These are phyloP conservation scores for Fusarium foetens DNA, from an alignment of 2,329 filamentous ascomycete genomes.

Conservation along the genomic window DNA sequence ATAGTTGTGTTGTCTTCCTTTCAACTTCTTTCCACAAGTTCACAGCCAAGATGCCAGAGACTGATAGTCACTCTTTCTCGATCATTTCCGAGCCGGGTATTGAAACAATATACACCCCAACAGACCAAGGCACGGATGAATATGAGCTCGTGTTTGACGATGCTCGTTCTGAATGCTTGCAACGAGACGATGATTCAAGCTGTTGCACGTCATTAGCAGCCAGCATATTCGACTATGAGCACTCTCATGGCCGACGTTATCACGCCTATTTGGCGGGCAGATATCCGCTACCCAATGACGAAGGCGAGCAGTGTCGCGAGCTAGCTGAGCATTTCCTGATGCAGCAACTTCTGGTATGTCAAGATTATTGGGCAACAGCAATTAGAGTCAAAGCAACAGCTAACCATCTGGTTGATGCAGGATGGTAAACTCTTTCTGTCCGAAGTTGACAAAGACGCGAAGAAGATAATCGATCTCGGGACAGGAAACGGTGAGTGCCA, in stretches of 20 bases:
- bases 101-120: slow-evolving; percentile 40
- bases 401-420: slow-evolving; percentile 33
- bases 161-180: slow-evolving; percentile 33
- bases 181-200: slow-evolving; percentile 43
- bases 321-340: slow-evolving; percentile 59
- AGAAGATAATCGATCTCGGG: slow-evolving; percentile 60
- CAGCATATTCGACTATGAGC: slow-evolving; percentile 49
- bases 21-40: background rate
- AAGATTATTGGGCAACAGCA: background rate
- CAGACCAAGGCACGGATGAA: slow-evolving; percentile 46
- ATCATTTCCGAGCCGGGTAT: slow-evolving; percentile 44
- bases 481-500: slow-evolving; percentile 57
- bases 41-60: slow-evolving; percentile 37
- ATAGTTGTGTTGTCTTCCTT: background rate
- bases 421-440: slow-evolving; percentile 54
- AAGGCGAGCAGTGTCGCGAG: slow-evolving; percentile 57
- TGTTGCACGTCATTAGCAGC: slow-evolving; percentile 49
- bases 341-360: slow-evolving; percentile 54
- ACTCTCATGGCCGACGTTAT: slow-evolving; percentile 52
- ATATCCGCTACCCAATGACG: slow-evolving; percentile 61
- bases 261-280: slow-evolving; percentile 56
- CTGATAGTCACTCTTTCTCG: slow-evolving; percentile 45
- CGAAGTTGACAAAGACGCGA: slow-evolving; percentile 52
- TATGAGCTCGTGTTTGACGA: slow-evolving; percentile 45
- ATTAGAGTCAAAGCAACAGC: background rate